phyloP scores from a whole-genome alignment of 2,329 filamentous ascomycete genomes.

The Paradendryphiella salina region DNA sequence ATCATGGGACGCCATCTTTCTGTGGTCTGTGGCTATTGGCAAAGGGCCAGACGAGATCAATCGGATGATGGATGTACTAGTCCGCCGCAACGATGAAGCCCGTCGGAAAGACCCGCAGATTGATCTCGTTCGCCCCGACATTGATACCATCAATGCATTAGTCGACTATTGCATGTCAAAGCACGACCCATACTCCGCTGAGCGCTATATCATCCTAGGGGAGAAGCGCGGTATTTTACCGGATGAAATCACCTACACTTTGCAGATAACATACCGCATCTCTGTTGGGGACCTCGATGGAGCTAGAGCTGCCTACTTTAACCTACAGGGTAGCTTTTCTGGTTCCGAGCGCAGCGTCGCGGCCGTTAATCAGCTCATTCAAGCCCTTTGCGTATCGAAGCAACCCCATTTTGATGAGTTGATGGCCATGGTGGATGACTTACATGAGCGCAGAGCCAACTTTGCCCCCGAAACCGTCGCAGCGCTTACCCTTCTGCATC shows the following conservation, averaged over 20 bases:
- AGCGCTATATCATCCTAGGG: conserved; percentile 71
- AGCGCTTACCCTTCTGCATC: conserved; percentile 71
- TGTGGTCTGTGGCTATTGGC: conserved; percentile 74
- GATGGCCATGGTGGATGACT: conserved; percentile 70
- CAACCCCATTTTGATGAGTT: conserved; percentile 71
- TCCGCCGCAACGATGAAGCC: conserved; percentile 54
- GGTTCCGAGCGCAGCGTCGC: conserved; percentile 63
- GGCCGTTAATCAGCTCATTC: conserved; percentile 72
- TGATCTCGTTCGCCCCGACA: conserved; percentile 59
- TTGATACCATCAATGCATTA: conserved; percentile 74
- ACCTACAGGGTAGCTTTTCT: conserved; percentile 61
- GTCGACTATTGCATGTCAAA: conserved; percentile 72
- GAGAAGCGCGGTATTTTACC: conserved; percentile 66
- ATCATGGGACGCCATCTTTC: conserved; percentile 72
- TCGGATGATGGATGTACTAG: conserved; percentile 71
- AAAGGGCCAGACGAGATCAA: conserved; percentile 72
- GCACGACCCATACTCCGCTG: conserved; percentile 70
- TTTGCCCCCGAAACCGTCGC: conserved; percentile 76
- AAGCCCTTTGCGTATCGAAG: conserved; percentile 64
- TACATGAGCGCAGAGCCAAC: conserved; percentile 69
- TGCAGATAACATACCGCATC: conserved; percentile 78
- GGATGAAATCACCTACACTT: conserved; percentile 69
- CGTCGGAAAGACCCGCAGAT: conserved; percentile 37
- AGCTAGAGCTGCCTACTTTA: conserved; percentile 66
- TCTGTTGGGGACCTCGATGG: conserved; percentile 71